These are phyloP conservation scores for rapeseed (Brassica napus) DNA, from an alignment of 345 rosid genomes.

Conservation along the genomic window Da-Ae NC_063445.1:3078001-3078500, in stretches of 20 bases:
- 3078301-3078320: slow-evolving; percentile 32
- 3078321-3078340: slow-evolving; percentile 73
- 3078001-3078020: too few relatives aligned
- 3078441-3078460: slow-evolving; percentile 48
- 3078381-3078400: slow-evolving; percentile 48
- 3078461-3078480: slow-evolving; percentile 44
- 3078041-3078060: too few relatives aligned
- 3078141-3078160: slow-evolving; percentile 42
- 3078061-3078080: too few relatives aligned
- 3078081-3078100: too few relatives aligned
- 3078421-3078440: slow-evolving; percentile 46
- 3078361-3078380: slow-evolving; percentile 18
- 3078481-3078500: slow-evolving; percentile 57
- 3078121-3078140: too few relatives aligned
- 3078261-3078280: slow-evolving; percentile 26
- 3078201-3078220: slow-evolving; percentile 45
- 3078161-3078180: slow-evolving; percentile 50
- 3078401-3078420: slow-evolving; percentile 40
- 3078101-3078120: too few relatives aligned
- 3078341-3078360: slow-evolving; percentile 56
- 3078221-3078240: slow-evolving; percentile 33
- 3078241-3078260: slow-evolving; percentile 33
- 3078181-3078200: slow-evolving; percentile 38
- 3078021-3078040: too few relatives aligned
- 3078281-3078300: slow-evolving; percentile 11